Evolutionary conservation across 257 asterid genomes (phyloP).

Genomic region (Capsicum baccatum): DNA sequence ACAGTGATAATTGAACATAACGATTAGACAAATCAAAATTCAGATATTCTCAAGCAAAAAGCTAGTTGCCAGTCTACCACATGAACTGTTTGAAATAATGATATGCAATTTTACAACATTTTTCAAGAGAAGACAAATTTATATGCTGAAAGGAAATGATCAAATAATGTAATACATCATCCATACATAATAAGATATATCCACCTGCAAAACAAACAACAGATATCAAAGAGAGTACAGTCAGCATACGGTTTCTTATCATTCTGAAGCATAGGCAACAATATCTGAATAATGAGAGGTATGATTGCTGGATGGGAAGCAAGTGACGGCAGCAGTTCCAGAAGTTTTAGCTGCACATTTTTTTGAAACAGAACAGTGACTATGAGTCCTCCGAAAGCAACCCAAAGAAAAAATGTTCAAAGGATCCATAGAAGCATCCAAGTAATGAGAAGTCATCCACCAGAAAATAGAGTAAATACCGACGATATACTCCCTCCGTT

Average conservation of each 20-base stretch:
- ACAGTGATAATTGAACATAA: conserved; percentile 20
- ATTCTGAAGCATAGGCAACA: conserved; percentile 89
- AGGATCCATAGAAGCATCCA: not conserved
- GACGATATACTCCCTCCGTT: not conserved
- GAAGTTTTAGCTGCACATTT: conserved; percentile 76
- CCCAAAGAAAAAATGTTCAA: conserved; percentile 17
- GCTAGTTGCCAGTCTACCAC: conserved; percentile 13
- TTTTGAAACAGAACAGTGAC: conserved; percentile 23
- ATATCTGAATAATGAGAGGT: conserved; percentile 83
- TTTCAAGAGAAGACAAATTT: not conserved
- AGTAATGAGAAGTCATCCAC: conserved; percentile 8
- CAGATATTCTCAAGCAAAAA: conserved; percentile 23
- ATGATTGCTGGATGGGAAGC: conserved; percentile 91
- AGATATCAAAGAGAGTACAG: conserved; percentile 30
- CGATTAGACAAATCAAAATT: not conserved
- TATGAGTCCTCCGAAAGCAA: not conserved
- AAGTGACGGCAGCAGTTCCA: conserved; percentile 81
- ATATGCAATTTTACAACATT: conserved; percentile 12
- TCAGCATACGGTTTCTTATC: conserved; percentile 76
- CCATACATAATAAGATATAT: not conserved
- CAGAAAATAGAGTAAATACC: conserved; percentile 17
- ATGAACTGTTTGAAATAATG: not conserved
- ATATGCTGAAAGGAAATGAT: conserved; percentile 22
- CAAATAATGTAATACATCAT: conserved; percentile 17
- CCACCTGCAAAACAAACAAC: conserved; percentile 19